A percentile compares a stretch with the other conserved stretches of the same genome.
Evolutionary conservation across 192 early-diverging fungal genomes (phyloP).

Genomic region (Allomyces javanicus): DNA sequence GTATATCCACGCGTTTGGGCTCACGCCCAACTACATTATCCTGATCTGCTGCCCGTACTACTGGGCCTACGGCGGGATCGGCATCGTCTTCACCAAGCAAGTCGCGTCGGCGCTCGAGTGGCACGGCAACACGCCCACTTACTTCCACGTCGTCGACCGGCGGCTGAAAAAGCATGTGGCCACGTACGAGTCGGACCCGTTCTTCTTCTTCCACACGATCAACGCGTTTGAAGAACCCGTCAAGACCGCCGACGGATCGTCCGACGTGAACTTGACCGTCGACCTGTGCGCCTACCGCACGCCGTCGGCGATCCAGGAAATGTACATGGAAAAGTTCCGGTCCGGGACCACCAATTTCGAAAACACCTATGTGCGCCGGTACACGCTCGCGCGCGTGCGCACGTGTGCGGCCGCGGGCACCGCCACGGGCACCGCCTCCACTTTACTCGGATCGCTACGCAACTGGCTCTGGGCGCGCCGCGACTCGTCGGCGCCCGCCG

Average conservation of each 20-base stretch:
- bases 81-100: constrained; percentile 48
- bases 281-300: background rate
- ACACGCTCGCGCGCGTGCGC: background rate
- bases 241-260: background rate
- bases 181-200: constrained; percentile 42
- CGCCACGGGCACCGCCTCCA: background rate
- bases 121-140: constrained; percentile 27
- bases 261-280: background rate
- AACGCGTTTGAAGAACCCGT: constrained; percentile 20
- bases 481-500: background rate
- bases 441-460: too few relatives aligned
- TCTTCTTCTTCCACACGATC: constrained; percentile 33
- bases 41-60: constrained; percentile 45
- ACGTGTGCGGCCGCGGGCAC: background rate
- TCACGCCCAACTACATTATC: constrained; percentile 52
- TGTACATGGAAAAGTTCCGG: background rate
- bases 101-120: constrained; percentile 51
- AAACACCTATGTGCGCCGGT: background rate
- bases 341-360: background rate
- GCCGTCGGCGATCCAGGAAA: constrained; percentile 4
- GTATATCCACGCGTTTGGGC: constrained; percentile 53
- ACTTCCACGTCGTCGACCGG: constrained; percentile 57
- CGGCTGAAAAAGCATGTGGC: constrained; percentile 40
- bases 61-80: constrained; percentile 34
- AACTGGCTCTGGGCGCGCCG: background rate